These are phyloP conservation scores for Cladosporium halotolerans DNA, from an alignment of 2,329 filamentous ascomycete genomes.

Conservation along the genomic window DNA sequence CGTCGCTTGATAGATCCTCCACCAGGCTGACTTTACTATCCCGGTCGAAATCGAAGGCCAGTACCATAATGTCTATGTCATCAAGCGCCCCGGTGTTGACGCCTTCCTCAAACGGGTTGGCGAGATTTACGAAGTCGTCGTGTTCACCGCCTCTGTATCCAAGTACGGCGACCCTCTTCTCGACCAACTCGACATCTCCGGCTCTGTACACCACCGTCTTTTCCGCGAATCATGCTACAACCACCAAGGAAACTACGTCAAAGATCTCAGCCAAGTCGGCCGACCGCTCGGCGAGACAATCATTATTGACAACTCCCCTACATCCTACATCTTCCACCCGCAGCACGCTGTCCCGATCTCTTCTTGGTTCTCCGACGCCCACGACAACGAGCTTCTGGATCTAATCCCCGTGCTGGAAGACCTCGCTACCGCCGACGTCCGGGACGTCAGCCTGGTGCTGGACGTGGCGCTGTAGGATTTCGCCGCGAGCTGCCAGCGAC, in stretches of 20 bases:
- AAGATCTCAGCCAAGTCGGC: conserved; percentile 94
- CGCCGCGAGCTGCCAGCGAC: conserved; percentile 3
- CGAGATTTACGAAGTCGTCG: conserved; percentile 95
- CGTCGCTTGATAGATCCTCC: conserved; percentile 64
- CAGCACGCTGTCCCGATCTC: conserved; percentile 98
- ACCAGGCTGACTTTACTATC: conserved; percentile 98
- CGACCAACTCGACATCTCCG: conserved; percentile 94
- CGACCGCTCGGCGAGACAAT: conserved; percentile 95
- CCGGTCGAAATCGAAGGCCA: conserved; percentile 98
- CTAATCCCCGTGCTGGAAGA: conserved; percentile 98
- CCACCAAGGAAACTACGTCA: conserved; percentile 98
- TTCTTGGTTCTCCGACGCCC: conserved; percentile 99
- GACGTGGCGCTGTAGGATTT: conserved; percentile 64
- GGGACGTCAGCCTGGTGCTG: conserved; percentile 94
- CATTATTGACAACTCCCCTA: conserved; percentile 98
- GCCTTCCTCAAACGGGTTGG: conserved; percentile 98
- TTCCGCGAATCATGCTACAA: conserved; percentile 99
- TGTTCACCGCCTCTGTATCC: conserved; percentile 96
- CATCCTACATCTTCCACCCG: conserved; percentile 98
- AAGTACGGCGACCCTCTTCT: conserved; percentile 98
- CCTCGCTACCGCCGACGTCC: conserved; percentile 77
- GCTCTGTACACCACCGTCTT: conserved; percentile 89
- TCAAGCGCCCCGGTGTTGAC: conserved; percentile 97
- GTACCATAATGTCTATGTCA: conserved; percentile 98
- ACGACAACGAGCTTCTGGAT: conserved; percentile 97